These are phyloP conservation scores for Penicillium cataractarum DNA, from an alignment of 495 filamentous ascomycete genomes.

Conservation along the genomic window DNA sequence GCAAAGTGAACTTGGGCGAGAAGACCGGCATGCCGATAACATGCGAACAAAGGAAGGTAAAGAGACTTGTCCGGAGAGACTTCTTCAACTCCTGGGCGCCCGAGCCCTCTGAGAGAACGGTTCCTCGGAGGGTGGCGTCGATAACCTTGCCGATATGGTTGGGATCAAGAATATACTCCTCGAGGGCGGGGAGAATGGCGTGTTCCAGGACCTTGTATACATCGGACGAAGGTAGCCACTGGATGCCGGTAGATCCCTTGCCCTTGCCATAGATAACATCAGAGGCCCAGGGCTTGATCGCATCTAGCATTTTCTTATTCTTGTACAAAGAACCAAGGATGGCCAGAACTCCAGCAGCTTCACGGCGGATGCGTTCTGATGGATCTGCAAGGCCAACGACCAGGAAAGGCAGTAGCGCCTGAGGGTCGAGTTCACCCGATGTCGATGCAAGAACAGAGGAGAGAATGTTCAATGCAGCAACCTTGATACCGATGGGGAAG, in stretches of 20 bases:
- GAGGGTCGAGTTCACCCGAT: slow-evolving; percentile 64
- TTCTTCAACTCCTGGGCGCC: slow-evolving; percentile 65
- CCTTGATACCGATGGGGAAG: slow-evolving; percentile 66
- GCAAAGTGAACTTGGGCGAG: slow-evolving; percentile 66
- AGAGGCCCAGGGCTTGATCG: slow-evolving; percentile 49
- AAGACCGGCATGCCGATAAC: slow-evolving; percentile 66
- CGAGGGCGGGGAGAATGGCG: slow-evolving; percentile 68
- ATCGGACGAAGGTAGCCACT: slow-evolving; percentile 62
- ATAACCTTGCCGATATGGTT: slow-evolving; percentile 63
- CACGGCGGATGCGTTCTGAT: slow-evolving; percentile 70
- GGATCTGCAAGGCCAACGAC: slow-evolving; percentile 73
- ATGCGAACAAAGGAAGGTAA: slow-evolving; percentile 78
- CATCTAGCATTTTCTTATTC: slow-evolving; percentile 41
- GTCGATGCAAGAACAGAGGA: slow-evolving; percentile 54
- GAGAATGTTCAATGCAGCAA: slow-evolving; percentile 65
- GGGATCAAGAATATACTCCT: slow-evolving; percentile 80
- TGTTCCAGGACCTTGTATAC: slow-evolving; percentile 61
- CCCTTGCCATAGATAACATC: slow-evolving; percentile 61
- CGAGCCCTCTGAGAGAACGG: slow-evolving; percentile 36
- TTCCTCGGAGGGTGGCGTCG: slow-evolving; percentile 57
- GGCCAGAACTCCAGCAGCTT: slow-evolving; percentile 66
- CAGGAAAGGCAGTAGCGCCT: slow-evolving; percentile 77
- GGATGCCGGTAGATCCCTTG: slow-evolving; percentile 50
- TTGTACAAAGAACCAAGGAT: slow-evolving; percentile 53
- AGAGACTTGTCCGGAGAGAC: slow-evolving; percentile 61